Base-by-base conservation (phyloP, 2,329 filamentous ascomycete genomes). In the Huntiella decipiens region DNA sequence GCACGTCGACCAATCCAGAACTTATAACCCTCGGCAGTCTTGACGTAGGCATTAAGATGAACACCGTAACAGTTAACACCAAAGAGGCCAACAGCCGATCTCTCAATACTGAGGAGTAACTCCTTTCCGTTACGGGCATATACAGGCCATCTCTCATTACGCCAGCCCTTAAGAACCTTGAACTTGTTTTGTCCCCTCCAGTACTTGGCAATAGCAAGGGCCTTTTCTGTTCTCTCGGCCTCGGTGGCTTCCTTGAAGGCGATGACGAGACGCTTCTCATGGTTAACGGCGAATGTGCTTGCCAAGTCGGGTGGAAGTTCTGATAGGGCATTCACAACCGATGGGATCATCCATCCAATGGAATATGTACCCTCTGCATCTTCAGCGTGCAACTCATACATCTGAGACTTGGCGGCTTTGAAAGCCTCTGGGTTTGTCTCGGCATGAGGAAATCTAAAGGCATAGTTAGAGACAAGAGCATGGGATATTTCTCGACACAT, bases 1-100 rank as follows among this genome's bases (percentile, higher is more conserved):
- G 86, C 74, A 7, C 91, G 71, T 39, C 78, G 72, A 3, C 91
- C 82, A 1, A 93, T 74, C 88, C 91, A 96, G 36, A 98, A 68
- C 56, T 76, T 79, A 38, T 93, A 62, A 35, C 59, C 61, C 4
- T 57, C 56, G 12, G 53, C 47, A 3, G 54, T 47, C 17, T 41
- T 60, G 17, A 80, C 70, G 55, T 82, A 93, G 4, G 74, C 82
- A 22, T 75, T 82, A 72, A 92, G 74, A 59, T 94, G 82, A 31
- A 86, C 75, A 15, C 85, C 86, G 57, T 86, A 92, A 5, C 78
- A 76, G 53, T 80, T 73, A 1, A 81, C 68, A 1, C 85, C 86
- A 41, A 93, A 77, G 6, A 94, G 63, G 0, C 79, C 73, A 47
- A 74, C 73, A 4, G 80, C 84, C 12, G 72, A 68, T n/a, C 86